These are phyloP conservation scores for Candida chauliodis DNA, from an alignment of 805 yeast genomes.

Conservation along the genomic window DNA sequence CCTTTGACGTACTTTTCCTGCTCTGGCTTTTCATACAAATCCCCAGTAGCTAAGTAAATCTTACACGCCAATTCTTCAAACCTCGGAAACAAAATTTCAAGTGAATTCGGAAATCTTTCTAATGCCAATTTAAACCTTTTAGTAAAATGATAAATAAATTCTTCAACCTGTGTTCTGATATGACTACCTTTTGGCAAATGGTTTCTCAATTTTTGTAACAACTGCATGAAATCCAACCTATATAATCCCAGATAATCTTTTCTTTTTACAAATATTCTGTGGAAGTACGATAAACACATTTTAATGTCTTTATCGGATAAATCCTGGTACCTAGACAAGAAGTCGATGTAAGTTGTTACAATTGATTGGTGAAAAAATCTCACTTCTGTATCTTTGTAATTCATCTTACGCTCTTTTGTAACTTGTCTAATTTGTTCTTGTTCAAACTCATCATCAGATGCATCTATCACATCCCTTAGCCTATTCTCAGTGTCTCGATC, in stretches of 20 bases:
- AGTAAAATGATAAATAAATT: constrained; percentile 65
- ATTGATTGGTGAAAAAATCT: constrained; percentile 55
- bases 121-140: constrained; percentile 48
- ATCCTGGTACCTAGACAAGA: constrained; percentile 59
- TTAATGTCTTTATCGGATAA: constrained; percentile 58
- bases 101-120: constrained; percentile 49
- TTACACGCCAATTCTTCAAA: constrained; percentile 42
- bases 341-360: constrained; percentile 62
- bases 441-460: constrained; percentile 28
- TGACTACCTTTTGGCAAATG: constrained; percentile 45
- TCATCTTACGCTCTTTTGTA: constrained; percentile 45
- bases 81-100: constrained; percentile 69
- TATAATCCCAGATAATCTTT: constrained; percentile 56
- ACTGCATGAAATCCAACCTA: constrained; percentile 70
- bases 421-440: constrained; percentile 26
- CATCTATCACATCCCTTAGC: constrained; percentile 26
- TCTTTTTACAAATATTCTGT: constrained; percentile 58
- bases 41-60: constrained; percentile 62
- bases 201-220: constrained; percentile 46
- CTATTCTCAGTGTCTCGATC: constrained; percentile 23
- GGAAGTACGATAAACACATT: constrained; percentile 65
- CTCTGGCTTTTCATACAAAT: constrained; percentile 29
- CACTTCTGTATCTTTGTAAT: constrained; percentile 37
- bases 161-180: constrained; percentile 57
- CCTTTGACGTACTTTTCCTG: constrained; percentile 5